Evolutionary conservation across 305 asterid species (phyloP).

Genomic region (Salvia sclarea): DNA sequence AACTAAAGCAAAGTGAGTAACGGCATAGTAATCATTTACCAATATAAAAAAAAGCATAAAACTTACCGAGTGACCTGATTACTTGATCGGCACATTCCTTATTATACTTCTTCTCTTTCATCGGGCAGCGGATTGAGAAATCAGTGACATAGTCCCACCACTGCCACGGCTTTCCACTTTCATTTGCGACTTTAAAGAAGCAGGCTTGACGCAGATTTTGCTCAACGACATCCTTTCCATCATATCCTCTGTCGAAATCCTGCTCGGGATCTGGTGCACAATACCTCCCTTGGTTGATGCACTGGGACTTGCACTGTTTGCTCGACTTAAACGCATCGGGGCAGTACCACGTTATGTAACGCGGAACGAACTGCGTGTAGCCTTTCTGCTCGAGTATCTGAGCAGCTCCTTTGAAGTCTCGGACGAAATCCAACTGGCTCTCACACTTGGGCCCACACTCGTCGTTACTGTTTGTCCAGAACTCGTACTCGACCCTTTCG

Average conservation of each 20-base stretch:
- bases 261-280: slow-evolving; percentile 99
- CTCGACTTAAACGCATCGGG: slow-evolving; percentile 82
- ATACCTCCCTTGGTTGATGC: slow-evolving; percentile 96
- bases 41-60: slow-evolving; percentile 1
- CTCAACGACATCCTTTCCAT: slow-evolving; percentile 93
- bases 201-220: slow-evolving; percentile 93
- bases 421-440: slow-evolving; percentile 80
- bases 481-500: slow-evolving; percentile 94
- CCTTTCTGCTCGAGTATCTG: slow-evolving; percentile 96
- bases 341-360: slow-evolving; percentile 95
- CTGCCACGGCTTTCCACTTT: slow-evolving; percentile 92
- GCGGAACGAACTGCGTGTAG: slow-evolving; percentile 90
- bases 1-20: background rate
- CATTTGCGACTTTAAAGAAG: slow-evolving; percentile 85
- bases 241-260: slow-evolving; percentile 89
- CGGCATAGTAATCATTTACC: background rate
- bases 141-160: slow-evolving; percentile 99
- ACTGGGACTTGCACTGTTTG: slow-evolving; percentile 94
- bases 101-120: slow-evolving; percentile 86
- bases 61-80: slow-evolving; percentile 80
- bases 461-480: slow-evolving; percentile 95
- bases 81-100: slow-evolving; percentile 93
- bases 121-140: slow-evolving; percentile 87
- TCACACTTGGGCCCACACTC: slow-evolving; percentile 96
- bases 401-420: slow-evolving; percentile 89